These are phyloP conservation scores for Saturnispora serradocipensis DNA, from an alignment of 805 yeast genomes.

Conservation along the genomic window DNA sequence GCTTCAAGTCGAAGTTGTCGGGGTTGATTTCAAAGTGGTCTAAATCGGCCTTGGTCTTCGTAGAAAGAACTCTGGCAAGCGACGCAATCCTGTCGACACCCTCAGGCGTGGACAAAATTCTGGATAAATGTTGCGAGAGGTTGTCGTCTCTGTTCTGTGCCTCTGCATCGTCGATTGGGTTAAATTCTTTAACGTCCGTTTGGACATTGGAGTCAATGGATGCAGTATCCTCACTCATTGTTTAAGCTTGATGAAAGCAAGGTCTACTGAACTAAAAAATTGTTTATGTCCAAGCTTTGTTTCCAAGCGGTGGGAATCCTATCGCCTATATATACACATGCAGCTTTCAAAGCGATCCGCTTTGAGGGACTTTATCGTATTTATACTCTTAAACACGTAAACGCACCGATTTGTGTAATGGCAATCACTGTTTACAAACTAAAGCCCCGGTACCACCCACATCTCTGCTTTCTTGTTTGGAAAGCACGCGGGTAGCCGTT, in stretches of 20 bases:
- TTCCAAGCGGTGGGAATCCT: too few relatives aligned
- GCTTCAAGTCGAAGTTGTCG: conserved; percentile 38
- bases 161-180: conserved; percentile 19
- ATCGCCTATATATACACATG: too few relatives aligned
- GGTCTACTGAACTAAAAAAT: too few relatives aligned
- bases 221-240: conserved; percentile 14
- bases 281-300: not conserved
- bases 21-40: conserved; percentile 36
- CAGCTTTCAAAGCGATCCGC: too few relatives aligned
- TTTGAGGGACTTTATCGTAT: not conserved
- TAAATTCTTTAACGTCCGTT: conserved; percentile 20
- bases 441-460: not conserved
- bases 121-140: conserved; percentile 22
- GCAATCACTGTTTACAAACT: not conserved
- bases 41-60: conserved; percentile 38
- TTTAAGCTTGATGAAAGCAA: not conserved
- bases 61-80: conserved; percentile 40
- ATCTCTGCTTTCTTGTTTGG: not conserved
- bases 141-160: conserved; percentile 18
- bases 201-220: conserved; percentile 18
- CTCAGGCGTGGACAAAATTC: conserved; percentile 20
- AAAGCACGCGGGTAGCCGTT: not conserved
- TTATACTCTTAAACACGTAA: not conserved
- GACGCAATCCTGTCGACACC: conserved; percentile 33
- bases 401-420: not conserved